Conservation (phyloP, 805 yeast genomes). For the Yamadazyma akitaensis region DNA sequence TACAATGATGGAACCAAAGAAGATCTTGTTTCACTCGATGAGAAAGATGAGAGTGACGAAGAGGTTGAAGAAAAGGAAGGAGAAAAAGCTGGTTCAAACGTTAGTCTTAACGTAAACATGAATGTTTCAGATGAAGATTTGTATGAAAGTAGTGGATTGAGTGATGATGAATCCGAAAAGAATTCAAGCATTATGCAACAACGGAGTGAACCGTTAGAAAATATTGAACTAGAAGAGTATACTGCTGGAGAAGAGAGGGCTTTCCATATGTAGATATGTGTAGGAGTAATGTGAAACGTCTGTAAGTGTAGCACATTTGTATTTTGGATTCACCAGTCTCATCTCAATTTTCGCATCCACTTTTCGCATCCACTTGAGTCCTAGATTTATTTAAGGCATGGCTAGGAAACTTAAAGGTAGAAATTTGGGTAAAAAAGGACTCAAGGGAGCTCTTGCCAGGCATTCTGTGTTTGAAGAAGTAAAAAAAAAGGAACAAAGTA, state of each 20-base stretch:
- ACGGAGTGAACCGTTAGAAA: slow-evolving; percentile 4
- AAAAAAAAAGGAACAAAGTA: slow-evolving; percentile 16
- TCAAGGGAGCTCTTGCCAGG: slow-evolving; percentile 35
- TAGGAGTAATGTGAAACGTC: no score
- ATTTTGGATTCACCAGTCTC: no score
- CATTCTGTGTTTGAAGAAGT: slow-evolving; percentile 23
- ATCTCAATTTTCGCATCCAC: slow-evolving; percentile 7
- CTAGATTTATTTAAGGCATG: slow-evolving; percentile 16
- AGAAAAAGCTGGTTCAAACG: slow-evolving; percentile 5
- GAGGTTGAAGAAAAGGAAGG: slow-evolving; percentile 13
- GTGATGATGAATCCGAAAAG: slow-evolving; percentile 7
- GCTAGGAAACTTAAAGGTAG: slow-evolving; percentile 32
- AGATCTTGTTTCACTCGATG: slow-evolving; percentile 14
- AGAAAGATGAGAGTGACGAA: slow-evolving; percentile 16
- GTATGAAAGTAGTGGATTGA: slow-evolving; percentile 16
- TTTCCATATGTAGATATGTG: slow-evolving; percentile 14
- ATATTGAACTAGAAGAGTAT: slow-evolving; percentile 7
- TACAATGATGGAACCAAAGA: slow-evolving; percentile 27
- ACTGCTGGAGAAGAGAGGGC: slow-evolving; percentile 22
- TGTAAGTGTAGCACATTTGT: no score
- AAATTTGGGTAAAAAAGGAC: slow-evolving; percentile 28
- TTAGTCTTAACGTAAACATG: not conserved
- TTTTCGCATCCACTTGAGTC: not conserved
- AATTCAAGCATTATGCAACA: not conserved
- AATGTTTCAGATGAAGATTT: slow-evolving; percentile 10